Conservation (phyloP, 2,329 filamentous ascomycete genomes). For the Didymella segeticola region DNA sequence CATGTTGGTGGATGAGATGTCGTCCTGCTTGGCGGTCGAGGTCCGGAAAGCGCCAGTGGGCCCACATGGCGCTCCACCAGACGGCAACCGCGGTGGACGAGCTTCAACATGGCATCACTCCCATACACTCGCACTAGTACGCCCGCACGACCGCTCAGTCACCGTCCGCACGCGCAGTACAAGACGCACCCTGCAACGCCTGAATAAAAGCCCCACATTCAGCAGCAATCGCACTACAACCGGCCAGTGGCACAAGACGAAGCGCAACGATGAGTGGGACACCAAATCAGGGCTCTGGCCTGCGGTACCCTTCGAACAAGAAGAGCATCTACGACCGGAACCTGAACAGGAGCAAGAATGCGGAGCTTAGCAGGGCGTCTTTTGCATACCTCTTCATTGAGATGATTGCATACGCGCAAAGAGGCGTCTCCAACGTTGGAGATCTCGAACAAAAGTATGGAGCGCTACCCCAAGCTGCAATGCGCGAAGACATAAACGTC, state of each 20-base stretch:
- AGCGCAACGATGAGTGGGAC: conserved; percentile 35
- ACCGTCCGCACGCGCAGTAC: background rate
- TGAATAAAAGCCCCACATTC: conserved; percentile 13
- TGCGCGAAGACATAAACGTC: background rate
- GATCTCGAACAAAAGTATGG: conserved; percentile 87
- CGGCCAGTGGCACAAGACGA: conserved; percentile 14
- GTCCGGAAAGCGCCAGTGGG: conserved; percentile 21
- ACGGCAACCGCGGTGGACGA: conserved; percentile 12
- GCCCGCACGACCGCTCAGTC: conserved; percentile 21
- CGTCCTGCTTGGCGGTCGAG: conserved; percentile 12
- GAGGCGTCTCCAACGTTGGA: conserved; percentile 87
- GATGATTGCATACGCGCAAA: conserved; percentile 95
- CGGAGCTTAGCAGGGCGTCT: conserved; percentile 88
- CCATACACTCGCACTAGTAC: conserved; percentile 23
- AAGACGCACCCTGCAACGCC: conserved; percentile 12
- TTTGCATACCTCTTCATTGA: conserved; percentile 97
- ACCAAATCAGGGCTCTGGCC: conserved; percentile 54
- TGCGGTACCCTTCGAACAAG: conserved; percentile 88
- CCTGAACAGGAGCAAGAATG: conserved; percentile 84
- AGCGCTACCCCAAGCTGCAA: background rate
- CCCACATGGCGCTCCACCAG: conserved; percentile 30
- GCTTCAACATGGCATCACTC: conserved; percentile 30
- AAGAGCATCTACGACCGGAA: conserved; percentile 99
- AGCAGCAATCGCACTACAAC: conserved; percentile 10
- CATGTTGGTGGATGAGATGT: background rate